Evolutionary conservation across 352 stramenopile species (phyloP), one percentile per base, ranked within the genome.

Genomic region (Pythium sukuiense): DNA sequence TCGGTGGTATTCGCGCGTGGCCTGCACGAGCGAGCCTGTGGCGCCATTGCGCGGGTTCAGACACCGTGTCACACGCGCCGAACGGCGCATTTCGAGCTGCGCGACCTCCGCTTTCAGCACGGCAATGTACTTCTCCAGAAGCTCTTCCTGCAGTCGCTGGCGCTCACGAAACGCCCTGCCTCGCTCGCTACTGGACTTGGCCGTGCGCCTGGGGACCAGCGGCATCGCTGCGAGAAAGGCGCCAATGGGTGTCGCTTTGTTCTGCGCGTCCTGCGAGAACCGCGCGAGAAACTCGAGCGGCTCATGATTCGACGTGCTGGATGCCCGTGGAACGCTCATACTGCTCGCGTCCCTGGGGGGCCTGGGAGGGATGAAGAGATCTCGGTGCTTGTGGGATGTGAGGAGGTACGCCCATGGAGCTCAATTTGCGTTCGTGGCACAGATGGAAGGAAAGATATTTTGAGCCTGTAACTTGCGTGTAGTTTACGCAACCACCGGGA

Each of bases 191-290:
- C 59, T 72, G 8, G 54, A 50, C 59, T 60, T 67, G 43, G 65
- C 41, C 20, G 7, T 59, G 50, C 65, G 58, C 45, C 59, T 61
- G 18, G 32, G 50, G 1, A 45, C 27, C 18, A 26, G 2, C 12
- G 65, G 65, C 20, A 72, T 37, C 43, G 43, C 43, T 24, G 65
- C 65, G 45, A 72, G 43, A 41, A 72, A 72, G 9, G 59, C 65
- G 20, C 65, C 59, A 12, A 72, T 30, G 2, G 54, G 49, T 33
- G 65, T 72, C 41, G 52, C n/a, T 5, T 26, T 7, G 39, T 67
- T 49, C 6, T 41, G 52, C 18, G 53, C 27, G 37, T 67, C 59
- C 54, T 61, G 50, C 11, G 41, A 30, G 29, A 71, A 12, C 3
- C 53, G 65, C 52, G 48, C 9, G 13, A 72, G 65, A 37, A 50